Base-by-base conservation (phyloP, 306 rosid species). In the Castanea mollissima region DNA sequence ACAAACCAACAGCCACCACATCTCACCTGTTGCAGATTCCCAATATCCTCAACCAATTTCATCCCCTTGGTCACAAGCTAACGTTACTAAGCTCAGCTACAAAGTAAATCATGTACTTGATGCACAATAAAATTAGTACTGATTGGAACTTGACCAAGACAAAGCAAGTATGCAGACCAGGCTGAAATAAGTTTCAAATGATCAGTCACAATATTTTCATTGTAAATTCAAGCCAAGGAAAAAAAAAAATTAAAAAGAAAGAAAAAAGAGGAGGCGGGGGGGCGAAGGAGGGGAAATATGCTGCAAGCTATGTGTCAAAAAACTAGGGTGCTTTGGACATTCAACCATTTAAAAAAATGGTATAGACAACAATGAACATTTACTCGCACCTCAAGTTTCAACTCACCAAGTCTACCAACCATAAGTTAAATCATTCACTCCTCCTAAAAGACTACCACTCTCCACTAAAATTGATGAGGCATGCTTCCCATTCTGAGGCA, bases 401-500 rank as follows among this genome's bases (percentile, higher is more conserved):
- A 75, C 68, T 63, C 27, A 67, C 32, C 74, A 63, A 80, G 82
- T 83, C 75, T 62, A 74, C 81, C 85, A 79, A 84, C 73, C 76
- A 55, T 85, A 85, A 83, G 69, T 58, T 80, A 56, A 69, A 77
- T 55, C 85, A 87, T 77, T 76, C 79, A 77, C 85, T 83, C 83
- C 84, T 83, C 85, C 82, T 70, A 82, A 83, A 18, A 79, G 77
- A 79, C 58, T 41, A 75, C 82, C 74, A 80, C 84, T 83, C 78
- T 82, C 83, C 84, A 77, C 69, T 77, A 76, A 80, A 74, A 84
- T 51, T 49, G 80, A 64, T 73, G 75, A 78, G 85, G 77, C 74
- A 78, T 70, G 56, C 77, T 76, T 60, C 79, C 76, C 68, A 74
- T 68, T 85, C 90, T 79, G 89, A 86, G 82, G 76, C 82, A 82